Conservation (phyloP, 2,329 filamentous ascomycete species). For the Colletotrichum eremochloae region DNA sequence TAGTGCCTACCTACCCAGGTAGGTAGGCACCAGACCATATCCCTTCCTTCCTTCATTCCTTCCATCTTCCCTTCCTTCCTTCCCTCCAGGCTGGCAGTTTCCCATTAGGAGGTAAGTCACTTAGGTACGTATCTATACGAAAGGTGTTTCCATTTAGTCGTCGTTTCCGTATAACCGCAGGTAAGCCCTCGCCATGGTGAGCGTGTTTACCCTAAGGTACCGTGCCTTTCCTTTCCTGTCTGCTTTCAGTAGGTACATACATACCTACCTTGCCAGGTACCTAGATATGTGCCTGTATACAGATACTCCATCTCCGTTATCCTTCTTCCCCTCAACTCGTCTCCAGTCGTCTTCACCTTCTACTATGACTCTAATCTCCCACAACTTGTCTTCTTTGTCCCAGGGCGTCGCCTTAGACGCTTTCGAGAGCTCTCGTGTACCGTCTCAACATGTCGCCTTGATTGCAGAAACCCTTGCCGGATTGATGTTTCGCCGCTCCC, state of each 20-base stretch:
- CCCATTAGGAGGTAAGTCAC: background rate
- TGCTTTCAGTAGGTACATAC: too few relatives aligned
- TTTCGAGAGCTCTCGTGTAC: background rate
- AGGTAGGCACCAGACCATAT: background rate
- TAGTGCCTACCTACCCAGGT: background rate
- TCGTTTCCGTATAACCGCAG: constrained; percentile 17
- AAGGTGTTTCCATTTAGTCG: background rate
- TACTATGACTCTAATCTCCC: too few relatives aligned
- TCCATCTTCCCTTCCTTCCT: background rate
- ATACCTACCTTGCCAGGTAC: too few relatives aligned
- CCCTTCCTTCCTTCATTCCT: background rate
- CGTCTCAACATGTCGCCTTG: background rate
- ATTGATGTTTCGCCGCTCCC: background rate
- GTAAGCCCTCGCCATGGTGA: too few relatives aligned
- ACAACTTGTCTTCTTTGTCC: too few relatives aligned
- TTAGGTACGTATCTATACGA: background rate
- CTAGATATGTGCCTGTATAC: too few relatives aligned
- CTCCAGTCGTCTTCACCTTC: too few relatives aligned
- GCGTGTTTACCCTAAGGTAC: too few relatives aligned
- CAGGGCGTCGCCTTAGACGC: too few relatives aligned
- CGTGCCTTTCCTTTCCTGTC: too few relatives aligned
- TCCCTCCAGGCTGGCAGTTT: background rate
- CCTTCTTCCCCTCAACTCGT: too few relatives aligned
- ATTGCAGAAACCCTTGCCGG: background rate
- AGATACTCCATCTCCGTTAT: too few relatives aligned